Base-by-base conservation (phyloP, 2,329 filamentous ascomycete species). In the Neonectria neomacrospora region DNA sequence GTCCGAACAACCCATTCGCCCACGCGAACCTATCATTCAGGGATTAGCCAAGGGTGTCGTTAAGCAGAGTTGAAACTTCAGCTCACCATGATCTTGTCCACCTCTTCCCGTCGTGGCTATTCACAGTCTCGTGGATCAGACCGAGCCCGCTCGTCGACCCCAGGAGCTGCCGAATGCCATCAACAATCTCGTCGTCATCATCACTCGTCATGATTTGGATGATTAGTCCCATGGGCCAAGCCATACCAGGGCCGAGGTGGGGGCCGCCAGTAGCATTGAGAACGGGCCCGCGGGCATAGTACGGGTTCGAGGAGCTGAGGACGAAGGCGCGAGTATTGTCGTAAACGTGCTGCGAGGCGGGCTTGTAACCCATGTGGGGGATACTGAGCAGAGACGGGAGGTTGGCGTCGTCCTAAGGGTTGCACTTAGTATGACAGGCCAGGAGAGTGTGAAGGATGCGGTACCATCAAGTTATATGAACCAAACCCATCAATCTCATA, bases 221-320 rank as follows among this genome's bases (percentile, higher is more conserved):
- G 51, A 97, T 88, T 68, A 92, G 83, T 48, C 88, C 91, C 92
- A 97, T 96, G 1, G 94, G 93, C 94, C 94, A 97, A 16, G 92
- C 93, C 74, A 90, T 89, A 62, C 89, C 85, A 2, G 93, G 85
- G 0, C 84, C 83, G 9, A 81, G 76, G 68, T 87, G 85, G 23
- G 84, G 84, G 0, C 85, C 84, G 12, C 85, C 85, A 1, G 83
- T 81, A 28, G 81, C 81, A 65, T 81, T 85, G 65, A 87, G 76
- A 16, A 85, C 80, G 3, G 83, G 82, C 0, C 85, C 85, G 20
- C 79, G 80, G 79, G 85, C 84, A 62, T 82, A 96, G 76, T 94
- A 95, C 0, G 92, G 92, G 71, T 95, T 95, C 0, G 88, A 89
- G 1, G 83, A 77, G 58, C 86, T 85, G 44, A 94, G 83, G 60